Percentiles rank a stretch among this genome's conserved stretches.
phyloP scores from a whole-genome alignment of 2,329 filamentous ascomycete genomes.

The Helotiales sp. region DNA sequence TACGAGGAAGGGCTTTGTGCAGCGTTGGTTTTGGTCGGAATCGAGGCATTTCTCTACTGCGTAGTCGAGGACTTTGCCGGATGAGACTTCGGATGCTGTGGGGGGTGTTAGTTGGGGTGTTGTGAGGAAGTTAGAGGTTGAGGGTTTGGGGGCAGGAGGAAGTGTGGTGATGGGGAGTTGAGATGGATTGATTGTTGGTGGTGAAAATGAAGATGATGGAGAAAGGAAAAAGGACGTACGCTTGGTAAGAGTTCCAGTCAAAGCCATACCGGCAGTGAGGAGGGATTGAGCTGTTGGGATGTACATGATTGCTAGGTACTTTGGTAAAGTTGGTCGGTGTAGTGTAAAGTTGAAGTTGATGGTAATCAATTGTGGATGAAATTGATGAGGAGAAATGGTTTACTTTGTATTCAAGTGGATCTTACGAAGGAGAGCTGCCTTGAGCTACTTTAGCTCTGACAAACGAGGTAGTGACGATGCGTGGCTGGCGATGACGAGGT shows the following conservation, averaged over 20 bases:
- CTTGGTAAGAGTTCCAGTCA: constrained; percentile 19
- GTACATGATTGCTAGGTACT: constrained; percentile 27
- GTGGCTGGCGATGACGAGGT: neutral
- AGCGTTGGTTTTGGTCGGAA: constrained; percentile 36
- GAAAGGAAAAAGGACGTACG: constrained; percentile 8
- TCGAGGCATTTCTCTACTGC: constrained; percentile 44
- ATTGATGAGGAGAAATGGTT: neutral
- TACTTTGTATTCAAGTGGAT: neutral
- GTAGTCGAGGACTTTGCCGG: constrained; percentile 43
- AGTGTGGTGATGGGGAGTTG: neutral
- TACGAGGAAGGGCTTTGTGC: constrained; percentile 41
- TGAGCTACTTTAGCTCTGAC: neutral
- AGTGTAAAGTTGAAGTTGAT: too few species aligned
- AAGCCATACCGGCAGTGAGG: constrained; percentile 25
- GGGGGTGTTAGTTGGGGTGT: constrained; percentile 2
- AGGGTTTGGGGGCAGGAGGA: neutral
- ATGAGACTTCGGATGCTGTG: constrained; percentile 30
- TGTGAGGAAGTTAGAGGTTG: neutral
- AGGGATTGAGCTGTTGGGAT: constrained; percentile 27
- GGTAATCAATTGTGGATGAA: too few species aligned
- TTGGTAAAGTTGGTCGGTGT: too few species aligned
- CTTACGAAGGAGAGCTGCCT: neutral
- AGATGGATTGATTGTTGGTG: neutral
- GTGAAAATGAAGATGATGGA: too few species aligned
- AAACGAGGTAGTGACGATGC: neutral